These are phyloP conservation scores for Starmerella asiatica DNA, from an alignment of 805 yeast species.

Conservation along the genomic window DNA sequence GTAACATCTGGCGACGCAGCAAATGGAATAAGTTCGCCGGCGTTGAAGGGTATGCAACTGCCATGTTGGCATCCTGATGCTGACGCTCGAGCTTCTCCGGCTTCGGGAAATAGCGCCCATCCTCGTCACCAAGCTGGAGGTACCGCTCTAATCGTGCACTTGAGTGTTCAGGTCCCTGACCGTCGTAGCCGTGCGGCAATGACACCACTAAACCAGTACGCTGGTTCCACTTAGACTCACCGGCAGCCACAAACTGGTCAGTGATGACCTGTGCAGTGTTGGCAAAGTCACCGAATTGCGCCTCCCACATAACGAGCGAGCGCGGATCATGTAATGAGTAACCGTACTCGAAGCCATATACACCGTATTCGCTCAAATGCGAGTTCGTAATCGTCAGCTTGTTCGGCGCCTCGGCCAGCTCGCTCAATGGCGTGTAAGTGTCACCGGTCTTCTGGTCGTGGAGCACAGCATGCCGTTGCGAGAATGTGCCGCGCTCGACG, in stretches of 20 bases:
- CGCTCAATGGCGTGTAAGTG: constrained; percentile 73
- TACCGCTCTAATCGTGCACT: constrained; percentile 96
- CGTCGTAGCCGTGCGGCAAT: constrained; percentile 98
- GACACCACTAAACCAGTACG: constrained; percentile 92
- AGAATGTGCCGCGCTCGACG: constrained; percentile 99
- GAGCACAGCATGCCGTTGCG: constrained; percentile 96
- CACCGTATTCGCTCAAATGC: constrained; percentile 96
- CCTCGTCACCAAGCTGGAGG: constrained; percentile 90
- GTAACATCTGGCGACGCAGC: constrained; percentile 97
- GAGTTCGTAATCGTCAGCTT: constrained; percentile 84
- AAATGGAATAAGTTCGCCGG: constrained; percentile 95
- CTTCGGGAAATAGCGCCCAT: constrained; percentile 85
- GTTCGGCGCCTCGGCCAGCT: constrained; percentile 68
- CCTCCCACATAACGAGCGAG: constrained; percentile 96
- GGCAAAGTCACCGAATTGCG: constrained; percentile 99
- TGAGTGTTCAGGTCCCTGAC: constrained; percentile 99
- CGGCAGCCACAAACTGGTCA: constrained; percentile 93
- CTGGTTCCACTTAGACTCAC: constrained; percentile 98
- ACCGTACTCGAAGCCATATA: constrained; percentile 98
- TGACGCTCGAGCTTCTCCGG: constrained; percentile 83
- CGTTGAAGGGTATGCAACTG: constrained; percentile 94
- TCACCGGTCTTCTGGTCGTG: constrained; percentile 87
- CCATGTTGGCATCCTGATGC: constrained; percentile 98
- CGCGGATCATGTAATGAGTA: constrained; percentile 96
- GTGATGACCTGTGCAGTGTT: constrained; percentile 96